These are phyloP conservation scores for Chiua virens DNA, from an alignment of 768 basidiomycete genomes.

Conservation along the genomic window DNA sequence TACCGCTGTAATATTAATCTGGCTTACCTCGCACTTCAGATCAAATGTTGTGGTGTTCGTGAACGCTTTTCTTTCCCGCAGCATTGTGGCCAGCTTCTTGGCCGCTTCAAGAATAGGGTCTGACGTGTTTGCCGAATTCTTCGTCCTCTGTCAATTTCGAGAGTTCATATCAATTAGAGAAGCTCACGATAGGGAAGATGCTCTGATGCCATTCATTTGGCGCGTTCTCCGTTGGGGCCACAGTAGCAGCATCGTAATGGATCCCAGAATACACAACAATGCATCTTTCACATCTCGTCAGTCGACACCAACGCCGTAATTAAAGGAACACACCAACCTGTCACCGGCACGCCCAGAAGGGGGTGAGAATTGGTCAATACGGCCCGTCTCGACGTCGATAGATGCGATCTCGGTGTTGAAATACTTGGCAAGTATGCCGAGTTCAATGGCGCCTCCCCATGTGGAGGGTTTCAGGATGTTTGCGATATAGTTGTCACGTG, in stretches of 20 bases:
- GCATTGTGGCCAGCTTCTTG: conserved; percentile 64
- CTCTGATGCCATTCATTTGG: conserved; percentile 90
- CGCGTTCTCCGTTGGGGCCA: conserved; percentile 75
- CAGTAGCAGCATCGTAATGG: conserved; percentile 89
- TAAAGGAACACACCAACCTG: conserved; percentile 15
- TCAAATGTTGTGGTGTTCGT: conserved; percentile 94
- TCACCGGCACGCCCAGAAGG: conserved; percentile 35
- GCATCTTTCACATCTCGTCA: conserved; percentile 41
- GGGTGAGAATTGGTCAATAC: conserved; percentile 75
- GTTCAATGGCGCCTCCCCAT: conserved; percentile 97
- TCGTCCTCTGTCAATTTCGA: conserved; percentile 22
- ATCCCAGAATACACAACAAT: conserved; percentile 94
- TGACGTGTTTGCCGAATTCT: conserved; percentile 35
- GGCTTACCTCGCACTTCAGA: conserved; percentile 78
- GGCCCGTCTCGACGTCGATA: conserved; percentile 89
- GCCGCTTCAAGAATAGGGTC: conserved; percentile 66
- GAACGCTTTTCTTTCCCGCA: conserved; percentile 78
- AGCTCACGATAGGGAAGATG: conserved; percentile 61
- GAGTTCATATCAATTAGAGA: conserved; percentile 2
- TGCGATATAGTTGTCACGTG: conserved; percentile 68
- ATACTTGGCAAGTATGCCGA: conserved; percentile 79
- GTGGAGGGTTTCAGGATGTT: conserved; percentile 77
- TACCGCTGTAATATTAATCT: conserved; percentile 1
- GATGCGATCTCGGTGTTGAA: conserved; percentile 85
- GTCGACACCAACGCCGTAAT: background rate